phyloP scores from a whole-genome alignment of 2,329 filamentous ascomycete species.

The Orbilia ellipsospora region DNA sequence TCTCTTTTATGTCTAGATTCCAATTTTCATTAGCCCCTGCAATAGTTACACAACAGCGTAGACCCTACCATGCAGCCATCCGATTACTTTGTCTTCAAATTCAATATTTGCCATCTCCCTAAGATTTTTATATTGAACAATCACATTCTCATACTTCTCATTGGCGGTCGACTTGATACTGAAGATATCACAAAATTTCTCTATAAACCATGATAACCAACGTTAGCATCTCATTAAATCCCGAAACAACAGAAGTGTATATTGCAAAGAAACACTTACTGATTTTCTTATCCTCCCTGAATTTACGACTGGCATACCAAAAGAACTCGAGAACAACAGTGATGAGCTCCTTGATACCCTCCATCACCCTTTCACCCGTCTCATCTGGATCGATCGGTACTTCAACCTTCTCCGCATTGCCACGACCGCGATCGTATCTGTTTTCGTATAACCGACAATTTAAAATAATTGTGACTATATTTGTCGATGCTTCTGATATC shows the following conservation, averaged over 20 bases:
- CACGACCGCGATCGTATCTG: neutral
- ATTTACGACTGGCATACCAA: conserved; percentile 38
- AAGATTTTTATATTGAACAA: conserved; percentile 28
- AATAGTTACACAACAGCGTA: neutral
- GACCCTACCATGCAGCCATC: conserved; percentile 19
- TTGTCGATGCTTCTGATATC: conserved; percentile 39
- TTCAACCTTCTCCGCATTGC: neutral
- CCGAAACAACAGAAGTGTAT: neutral
- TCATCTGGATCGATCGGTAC: neutral
- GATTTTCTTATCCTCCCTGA: conserved; percentile 44
- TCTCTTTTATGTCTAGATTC: conserved; percentile 16
- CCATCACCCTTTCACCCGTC: conserved; percentile 19
- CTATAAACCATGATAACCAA: neutral
- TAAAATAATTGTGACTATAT: conserved; percentile 35
- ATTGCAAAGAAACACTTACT: conserved; percentile 18
- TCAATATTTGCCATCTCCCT: conserved; percentile 13
- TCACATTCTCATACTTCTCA: conserved; percentile 29
- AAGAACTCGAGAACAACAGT: conserved; percentile 38
- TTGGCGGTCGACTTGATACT: conserved; percentile 14
- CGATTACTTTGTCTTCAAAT: conserved; percentile 38
- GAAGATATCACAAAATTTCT: conserved; percentile 22
- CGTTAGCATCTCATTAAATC: too few species aligned
- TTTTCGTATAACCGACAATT: conserved; percentile 46
- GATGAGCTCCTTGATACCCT: conserved; percentile 37
- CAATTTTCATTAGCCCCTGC: neutral